Evolutionary conservation across 768 basidiomycete species (phyloP).

Genomic region (Tulasnella sp.): DNA sequence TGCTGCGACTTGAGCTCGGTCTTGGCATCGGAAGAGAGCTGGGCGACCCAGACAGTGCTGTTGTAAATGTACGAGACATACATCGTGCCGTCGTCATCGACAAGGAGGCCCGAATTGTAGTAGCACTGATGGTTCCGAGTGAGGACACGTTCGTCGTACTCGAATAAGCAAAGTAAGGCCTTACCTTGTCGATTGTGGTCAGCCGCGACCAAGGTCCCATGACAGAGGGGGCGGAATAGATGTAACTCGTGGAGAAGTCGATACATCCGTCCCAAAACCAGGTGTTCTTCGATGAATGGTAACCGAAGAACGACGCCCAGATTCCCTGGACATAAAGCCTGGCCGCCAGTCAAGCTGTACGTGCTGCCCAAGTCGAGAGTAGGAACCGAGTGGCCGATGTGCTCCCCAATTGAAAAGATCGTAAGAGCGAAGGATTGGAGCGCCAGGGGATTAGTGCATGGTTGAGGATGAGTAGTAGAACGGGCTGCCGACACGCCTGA

Average conservation of each 20-base stretch:
- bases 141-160: background rate
- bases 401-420: background rate
- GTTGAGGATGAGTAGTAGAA: slow-evolving; percentile 19
- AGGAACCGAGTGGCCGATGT: slow-evolving; percentile 16
- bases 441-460: slow-evolving; percentile 18
- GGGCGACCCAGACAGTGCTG: no score
- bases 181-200: no score
- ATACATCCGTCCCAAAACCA: slow-evolving; percentile 17
- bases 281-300: background rate
- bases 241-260: slow-evolving; percentile 1
- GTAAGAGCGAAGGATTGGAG: background rate
- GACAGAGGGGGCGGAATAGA: background rate
- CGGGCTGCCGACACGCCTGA: slow-evolving; percentile 9
- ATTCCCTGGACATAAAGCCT: slow-evolving; percentile 17
- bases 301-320: slow-evolving; percentile 17
- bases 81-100: background rate
- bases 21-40: no score
- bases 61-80: background rate
- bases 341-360: background rate
- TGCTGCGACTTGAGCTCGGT: no score
- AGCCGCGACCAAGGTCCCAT: slow-evolving; percentile 3
- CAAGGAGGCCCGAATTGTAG: background rate
- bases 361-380: slow-evolving; percentile 15
- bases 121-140: background rate
- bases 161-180: no score